Evolutionary conservation across 352 stramenopile genomes (phyloP).

Genomic region (Pythium oligandrum): DNA sequence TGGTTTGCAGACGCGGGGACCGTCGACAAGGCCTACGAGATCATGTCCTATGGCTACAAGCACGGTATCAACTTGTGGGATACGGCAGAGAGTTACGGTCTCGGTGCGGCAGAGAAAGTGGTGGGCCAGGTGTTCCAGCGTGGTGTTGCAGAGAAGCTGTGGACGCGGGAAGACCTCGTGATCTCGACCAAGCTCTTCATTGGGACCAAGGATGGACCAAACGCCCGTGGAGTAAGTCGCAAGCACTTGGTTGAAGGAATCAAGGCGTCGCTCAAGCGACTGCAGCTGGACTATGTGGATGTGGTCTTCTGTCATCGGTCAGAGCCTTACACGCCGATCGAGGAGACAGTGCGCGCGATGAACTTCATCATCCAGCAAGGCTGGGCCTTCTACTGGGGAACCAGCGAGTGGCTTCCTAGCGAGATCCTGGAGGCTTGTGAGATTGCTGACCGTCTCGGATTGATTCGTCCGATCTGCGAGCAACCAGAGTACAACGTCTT

Average conservation of each 20-base stretch:
- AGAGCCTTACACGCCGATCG: constrained; percentile 18
- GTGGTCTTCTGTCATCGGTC: constrained; percentile 22
- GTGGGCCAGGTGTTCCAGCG: constrained; percentile 23
- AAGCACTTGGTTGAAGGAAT: constrained; percentile 19
- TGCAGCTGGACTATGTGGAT: constrained; percentile 21
- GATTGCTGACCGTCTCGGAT: constrained; percentile 15
- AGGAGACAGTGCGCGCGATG: constrained; percentile 39
- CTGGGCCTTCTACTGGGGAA: constrained; percentile 39
- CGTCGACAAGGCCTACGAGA: constrained; percentile 15
- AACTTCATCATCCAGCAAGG: constrained; percentile 28
- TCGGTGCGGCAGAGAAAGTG: constrained; percentile 12
- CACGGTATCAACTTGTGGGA: constrained; percentile 31
- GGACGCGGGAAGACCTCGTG: constrained; percentile 25
- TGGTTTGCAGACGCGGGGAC: constrained; percentile 3
- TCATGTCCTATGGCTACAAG: constrained; percentile 18
- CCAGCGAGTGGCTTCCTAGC: constrained; percentile 32
- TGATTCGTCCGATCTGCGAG: constrained; percentile 32
- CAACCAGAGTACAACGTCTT: constrained; percentile 60
- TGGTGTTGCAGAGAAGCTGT: constrained; percentile 7
- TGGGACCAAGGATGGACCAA: constrained; percentile 5
- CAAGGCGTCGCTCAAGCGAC: constrained; percentile 11
- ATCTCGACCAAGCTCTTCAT: constrained; percentile 32
- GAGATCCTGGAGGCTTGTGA: constrained; percentile 34
- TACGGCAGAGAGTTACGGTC: constrained; percentile 23
- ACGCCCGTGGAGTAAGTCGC: constrained; percentile 5